These are phyloP conservation scores for Cordia subcordata DNA, from an alignment of 257 asterid species.

Conservation along the genomic window DNA sequence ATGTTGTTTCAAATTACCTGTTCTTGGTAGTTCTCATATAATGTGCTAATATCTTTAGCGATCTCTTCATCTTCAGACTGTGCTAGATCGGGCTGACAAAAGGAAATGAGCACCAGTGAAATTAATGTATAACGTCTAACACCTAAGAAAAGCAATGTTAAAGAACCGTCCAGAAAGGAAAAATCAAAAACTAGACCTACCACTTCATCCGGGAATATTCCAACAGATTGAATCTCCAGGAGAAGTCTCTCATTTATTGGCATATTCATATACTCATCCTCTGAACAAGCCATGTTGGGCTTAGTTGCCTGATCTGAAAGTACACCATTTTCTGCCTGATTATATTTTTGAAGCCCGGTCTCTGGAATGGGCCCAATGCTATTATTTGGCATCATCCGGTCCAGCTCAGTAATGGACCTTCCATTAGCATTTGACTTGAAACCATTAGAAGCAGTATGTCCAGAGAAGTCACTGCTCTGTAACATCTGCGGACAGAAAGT, in stretches of 20 bases:
- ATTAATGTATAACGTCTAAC: neutral
- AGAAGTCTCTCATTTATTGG: slow-evolving; percentile 67
- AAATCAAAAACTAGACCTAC: slow-evolving; percentile 37
- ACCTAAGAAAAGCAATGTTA: neutral
- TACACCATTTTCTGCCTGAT: slow-evolving; percentile 42
- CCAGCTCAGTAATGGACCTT: slow-evolving; percentile 41
- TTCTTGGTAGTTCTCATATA: slow-evolving; percentile 60
- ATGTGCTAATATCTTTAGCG: slow-evolving; percentile 42
- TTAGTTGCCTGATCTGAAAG: slow-evolving; percentile 31
- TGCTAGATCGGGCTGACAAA: slow-evolving; percentile 36
- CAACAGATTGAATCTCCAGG: slow-evolving; percentile 71
- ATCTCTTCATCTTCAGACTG: slow-evolving; percentile 65
- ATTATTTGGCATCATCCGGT: slow-evolving; percentile 28
- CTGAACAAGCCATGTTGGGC: slow-evolving; percentile 46
- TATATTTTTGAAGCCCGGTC: slow-evolving; percentile 32
- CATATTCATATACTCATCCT: slow-evolving; percentile 58
- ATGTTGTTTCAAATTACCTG: slow-evolving; percentile 41
- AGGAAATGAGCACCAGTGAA: neutral
- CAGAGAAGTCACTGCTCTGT: slow-evolving; percentile 36
- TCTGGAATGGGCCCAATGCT: slow-evolving; percentile 29
- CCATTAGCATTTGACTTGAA: slow-evolving; percentile 39
- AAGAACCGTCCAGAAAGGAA: slow-evolving; percentile 8
- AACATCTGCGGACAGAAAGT: slow-evolving; percentile 32
- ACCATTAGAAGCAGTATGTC: slow-evolving; percentile 48
- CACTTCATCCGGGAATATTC: slow-evolving; percentile 71